Evolutionary conservation across 225 moss, liverwort and hornwort genomes (phyloP).

Genomic region (Climacium dendroides): DNA sequence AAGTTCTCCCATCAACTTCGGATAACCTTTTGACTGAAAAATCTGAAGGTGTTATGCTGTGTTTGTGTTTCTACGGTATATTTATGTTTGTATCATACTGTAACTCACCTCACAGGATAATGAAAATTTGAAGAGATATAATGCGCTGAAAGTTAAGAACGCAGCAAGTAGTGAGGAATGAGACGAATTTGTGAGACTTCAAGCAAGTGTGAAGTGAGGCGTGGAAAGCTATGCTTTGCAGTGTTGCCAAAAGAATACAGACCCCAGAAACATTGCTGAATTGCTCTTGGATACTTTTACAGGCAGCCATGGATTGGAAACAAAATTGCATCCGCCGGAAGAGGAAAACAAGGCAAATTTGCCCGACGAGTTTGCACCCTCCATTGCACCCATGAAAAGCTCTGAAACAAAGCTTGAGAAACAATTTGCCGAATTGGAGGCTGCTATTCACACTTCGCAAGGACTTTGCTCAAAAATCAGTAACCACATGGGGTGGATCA

Average conservation of each 20-base stretch:
- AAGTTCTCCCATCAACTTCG: background rate
- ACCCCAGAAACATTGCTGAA: background rate
- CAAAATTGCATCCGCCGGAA: conserved; percentile 3
- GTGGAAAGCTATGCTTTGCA: background rate
- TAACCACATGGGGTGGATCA: conserved; percentile 32
- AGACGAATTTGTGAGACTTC: background rate
- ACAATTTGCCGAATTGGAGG: conserved; percentile 51
- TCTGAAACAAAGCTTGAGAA: conserved; percentile 23
- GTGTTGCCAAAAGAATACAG: background rate
- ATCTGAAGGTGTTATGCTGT: background rate
- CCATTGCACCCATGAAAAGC: background rate
- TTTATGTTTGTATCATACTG: background rate
- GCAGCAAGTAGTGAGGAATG: background rate
- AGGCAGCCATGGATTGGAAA: conserved; percentile 48
- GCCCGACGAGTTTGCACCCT: background rate
- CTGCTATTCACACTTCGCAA: conserved; percentile 63
- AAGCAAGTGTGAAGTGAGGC: background rate
- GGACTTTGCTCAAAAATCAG: conserved; percentile 48
- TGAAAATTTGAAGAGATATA: background rate
- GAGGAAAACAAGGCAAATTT: background rate
- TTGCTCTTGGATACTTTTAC: background rate
- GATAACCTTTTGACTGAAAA: background rate
- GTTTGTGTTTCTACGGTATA: background rate
- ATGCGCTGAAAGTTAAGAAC: background rate
- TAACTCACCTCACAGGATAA: background rate